Percentiles rank a stretch among this genome's conserved stretches.
phyloP scores from a whole-genome alignment of 345 rosid species.

The Cardamine occulta region DNA sequence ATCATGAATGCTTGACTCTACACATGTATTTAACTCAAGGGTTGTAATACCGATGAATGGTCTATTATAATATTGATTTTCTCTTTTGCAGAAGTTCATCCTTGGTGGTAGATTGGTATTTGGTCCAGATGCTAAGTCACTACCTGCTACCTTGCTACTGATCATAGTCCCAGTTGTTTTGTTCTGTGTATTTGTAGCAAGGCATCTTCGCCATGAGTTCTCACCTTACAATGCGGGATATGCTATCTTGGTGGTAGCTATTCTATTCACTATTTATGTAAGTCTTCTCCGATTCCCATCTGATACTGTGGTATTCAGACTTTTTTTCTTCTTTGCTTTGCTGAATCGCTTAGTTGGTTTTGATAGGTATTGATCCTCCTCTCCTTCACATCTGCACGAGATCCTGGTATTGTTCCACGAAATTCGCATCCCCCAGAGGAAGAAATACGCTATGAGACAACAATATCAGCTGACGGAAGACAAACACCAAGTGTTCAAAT shows the following conservation, averaged over 20 bases:
- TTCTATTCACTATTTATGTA: slow-evolving; percentile 75
- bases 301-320: slow-evolving; percentile 4
- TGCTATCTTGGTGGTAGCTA: slow-evolving; percentile 69
- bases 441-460: slow-evolving; percentile 67
- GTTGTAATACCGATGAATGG: not conserved
- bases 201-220: slow-evolving; percentile 94
- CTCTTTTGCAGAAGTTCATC: slow-evolving; percentile 70
- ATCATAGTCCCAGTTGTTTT: slow-evolving; percentile 71
- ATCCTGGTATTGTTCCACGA: slow-evolving; percentile 94
- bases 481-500: slow-evolving; percentile 89
- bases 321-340: slow-evolving; percentile 16
- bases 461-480: slow-evolving; percentile 64
- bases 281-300: slow-evolving; percentile 44
- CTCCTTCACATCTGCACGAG: slow-evolving; percentile 86
- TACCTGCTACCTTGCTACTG: slow-evolving; percentile 72
- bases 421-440: slow-evolving; percentile 96
- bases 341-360: slow-evolving; percentile 40
- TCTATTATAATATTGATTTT: slow-evolving; percentile 11
- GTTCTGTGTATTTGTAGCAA: slow-evolving; percentile 87
- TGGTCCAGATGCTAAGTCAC: slow-evolving; percentile 94
- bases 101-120: slow-evolving; percentile 93
- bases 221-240: slow-evolving; percentile 75
- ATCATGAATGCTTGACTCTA: not conserved
- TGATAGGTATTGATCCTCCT: slow-evolving; percentile 83
- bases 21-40: not conserved